Base-by-base conservation (phyloP, 176 grass and related monocot genomes). In the Cenchrus purpureus region DNA sequence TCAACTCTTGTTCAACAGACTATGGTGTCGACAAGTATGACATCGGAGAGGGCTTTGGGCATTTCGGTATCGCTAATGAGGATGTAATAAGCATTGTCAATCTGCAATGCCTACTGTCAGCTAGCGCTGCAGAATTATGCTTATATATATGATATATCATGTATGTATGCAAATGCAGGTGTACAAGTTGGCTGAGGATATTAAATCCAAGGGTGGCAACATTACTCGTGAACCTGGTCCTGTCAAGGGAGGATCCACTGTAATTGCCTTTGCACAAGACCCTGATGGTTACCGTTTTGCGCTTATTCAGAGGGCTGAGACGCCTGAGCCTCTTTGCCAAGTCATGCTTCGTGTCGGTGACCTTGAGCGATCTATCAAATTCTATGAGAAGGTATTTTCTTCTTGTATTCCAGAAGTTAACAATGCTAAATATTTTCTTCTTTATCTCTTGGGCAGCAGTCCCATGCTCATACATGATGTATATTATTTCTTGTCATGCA, bases 1-100 rank as follows among this genome's bases (percentile, higher is more conserved):
- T 17, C 7, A 42, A 66, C 29, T 81, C 43, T 53, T 72, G 43
- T 85, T 86, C 66, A 72, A 72, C 68, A 98, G 92, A 98, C 81
- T 93, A 98, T 88, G 92, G 92, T 52, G 83, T 98, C 31, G 89
- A 93, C 60, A 98, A 95, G 72, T 98, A 98, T 74, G 95, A 97
- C 58, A 95, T 95, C 44, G 95, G 95, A 86, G 94, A 73, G 6
- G 92, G 92, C 68, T 98, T 97, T 86, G 95, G 95, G 65, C 95
- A 98, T 88, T 98, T 98, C 56, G 92, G 87, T 68, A 98, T 98
- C 73, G 91, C 95, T 63, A 90, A 83, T 34, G 87, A 91, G 85
- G 92, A 98, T 88, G 95, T 46, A 45, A 45, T 91, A 82, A 11
- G 85, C 84, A 82, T 75, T 66, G 19, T 79, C 52, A 77, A 14